phyloP scores from a whole-genome alignment of 177 flowering plant genomes.

The Vitis hybrid region DNA sequence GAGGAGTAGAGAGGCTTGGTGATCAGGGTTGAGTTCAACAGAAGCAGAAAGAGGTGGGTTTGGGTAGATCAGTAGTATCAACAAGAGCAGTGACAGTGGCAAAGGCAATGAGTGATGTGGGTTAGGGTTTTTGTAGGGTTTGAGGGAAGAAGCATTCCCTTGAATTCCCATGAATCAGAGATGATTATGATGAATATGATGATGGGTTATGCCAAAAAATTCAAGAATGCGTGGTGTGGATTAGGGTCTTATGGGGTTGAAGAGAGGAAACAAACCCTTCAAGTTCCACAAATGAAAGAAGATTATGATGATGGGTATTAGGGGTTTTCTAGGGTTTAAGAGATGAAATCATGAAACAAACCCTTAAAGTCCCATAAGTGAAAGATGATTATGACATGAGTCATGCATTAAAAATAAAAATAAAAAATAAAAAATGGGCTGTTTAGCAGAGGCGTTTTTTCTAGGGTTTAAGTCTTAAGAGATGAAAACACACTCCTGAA shows the following conservation, averaged over 20 bases:
- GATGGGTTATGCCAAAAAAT: too few species aligned
- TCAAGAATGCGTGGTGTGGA: too few species aligned
- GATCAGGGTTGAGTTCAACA: slow-evolving; percentile 23
- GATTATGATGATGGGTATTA: neutral
- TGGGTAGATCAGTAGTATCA: slow-evolving; percentile 6
- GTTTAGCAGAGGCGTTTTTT: too few species aligned
- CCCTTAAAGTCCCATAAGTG: slow-evolving; percentile 18
- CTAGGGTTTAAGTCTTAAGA: too few species aligned
- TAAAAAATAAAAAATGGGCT: too few species aligned
- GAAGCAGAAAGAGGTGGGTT: slow-evolving; percentile 5
- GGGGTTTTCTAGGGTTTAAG: slow-evolving; percentile 1
- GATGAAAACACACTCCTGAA: too few species aligned
- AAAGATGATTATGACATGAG: neutral
- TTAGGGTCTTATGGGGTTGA: too few species aligned
- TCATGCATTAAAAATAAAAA: too few species aligned
- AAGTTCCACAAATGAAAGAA: too few species aligned
- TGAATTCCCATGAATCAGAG: slow-evolving; percentile 15
- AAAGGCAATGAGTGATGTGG: too few species aligned
- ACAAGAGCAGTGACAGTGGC: slow-evolving; percentile 5
- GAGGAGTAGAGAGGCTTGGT: slow-evolving; percentile 43
- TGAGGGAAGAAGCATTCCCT: neutral
- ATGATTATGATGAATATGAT: neutral
- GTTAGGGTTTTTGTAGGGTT: slow-evolving; percentile 1
- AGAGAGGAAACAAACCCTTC: too few species aligned
- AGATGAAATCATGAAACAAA: neutral